Percentiles rank a stretch among this genome's conserved stretches.
Evolutionary conservation across 495 filamentous ascomycete species (phyloP).

Genomic region (Baudoinia panamericana): DNA sequence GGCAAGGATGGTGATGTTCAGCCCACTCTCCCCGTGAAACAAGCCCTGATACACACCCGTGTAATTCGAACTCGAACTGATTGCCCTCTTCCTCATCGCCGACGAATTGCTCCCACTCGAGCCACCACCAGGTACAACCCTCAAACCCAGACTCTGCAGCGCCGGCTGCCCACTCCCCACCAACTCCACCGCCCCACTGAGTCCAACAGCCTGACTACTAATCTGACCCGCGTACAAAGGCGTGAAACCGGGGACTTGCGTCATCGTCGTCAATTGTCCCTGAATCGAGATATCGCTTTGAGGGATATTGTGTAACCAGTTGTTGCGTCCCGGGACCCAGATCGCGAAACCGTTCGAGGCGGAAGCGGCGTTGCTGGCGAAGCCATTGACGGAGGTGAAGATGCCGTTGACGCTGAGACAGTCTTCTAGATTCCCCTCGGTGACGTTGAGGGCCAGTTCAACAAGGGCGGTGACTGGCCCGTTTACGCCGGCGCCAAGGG

Average conservation of each 20-base stretch:
- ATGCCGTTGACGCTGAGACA: constrained; percentile 69
- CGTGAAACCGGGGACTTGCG: constrained; percentile 46
- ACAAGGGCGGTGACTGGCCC: constrained; percentile 63
- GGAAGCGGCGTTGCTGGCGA: constrained; percentile 46
- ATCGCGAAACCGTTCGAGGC: constrained; percentile 65
- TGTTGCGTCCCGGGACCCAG: constrained; percentile 80
- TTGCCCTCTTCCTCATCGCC: constrained; percentile 44
- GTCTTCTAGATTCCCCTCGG: constrained; percentile 49
- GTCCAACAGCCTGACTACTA: constrained; percentile 51
- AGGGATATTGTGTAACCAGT: constrained; percentile 79
- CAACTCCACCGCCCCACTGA: constrained; percentile 56
- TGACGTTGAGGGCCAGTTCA: constrained; percentile 68
- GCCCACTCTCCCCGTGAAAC: constrained; percentile 53
- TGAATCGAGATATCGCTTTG: constrained; percentile 48
- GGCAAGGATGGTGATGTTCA: constrained; percentile 77
- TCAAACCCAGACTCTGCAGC: constrained; percentile 43
- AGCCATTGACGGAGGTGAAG: constrained; percentile 59
- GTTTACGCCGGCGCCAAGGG: constrained; percentile 78
- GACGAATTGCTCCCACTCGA: constrained; percentile 5
- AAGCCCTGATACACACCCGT: constrained; percentile 60
- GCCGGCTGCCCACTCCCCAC: constrained; percentile 37
- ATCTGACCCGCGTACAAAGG: constrained; percentile 68
- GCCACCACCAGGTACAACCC: constrained; percentile 30
- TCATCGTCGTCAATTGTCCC: constrained; percentile 57
- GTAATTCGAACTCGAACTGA: constrained; percentile 33